phyloP scores from a whole-genome alignment of 2,329 filamentous ascomycete genomes.

The Blastomyces gilchristii region DNA sequence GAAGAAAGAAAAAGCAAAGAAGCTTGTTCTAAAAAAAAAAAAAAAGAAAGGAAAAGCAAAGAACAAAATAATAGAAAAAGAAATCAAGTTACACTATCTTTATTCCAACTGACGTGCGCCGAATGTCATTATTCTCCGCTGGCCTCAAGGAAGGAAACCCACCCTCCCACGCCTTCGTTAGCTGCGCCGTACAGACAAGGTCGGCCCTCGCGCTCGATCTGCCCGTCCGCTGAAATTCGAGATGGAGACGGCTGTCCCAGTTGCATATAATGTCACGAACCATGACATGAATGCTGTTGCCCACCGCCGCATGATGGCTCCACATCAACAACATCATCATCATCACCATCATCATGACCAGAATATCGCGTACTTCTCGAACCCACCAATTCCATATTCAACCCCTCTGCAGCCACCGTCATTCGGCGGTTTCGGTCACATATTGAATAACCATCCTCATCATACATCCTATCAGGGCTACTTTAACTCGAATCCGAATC shows the following conservation, averaged over 20 bases:
- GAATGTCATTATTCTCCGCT: slow-evolving; percentile 1
- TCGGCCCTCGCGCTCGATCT: background rate
- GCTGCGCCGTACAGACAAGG: background rate
- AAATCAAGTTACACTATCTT: slow-evolving; percentile 10
- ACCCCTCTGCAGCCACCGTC: slow-evolving; percentile 28
- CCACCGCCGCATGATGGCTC: slow-evolving; percentile 30
- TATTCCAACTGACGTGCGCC: slow-evolving; percentile 3
- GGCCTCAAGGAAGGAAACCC: background rate
- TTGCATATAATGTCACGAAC: slow-evolving; percentile 31
- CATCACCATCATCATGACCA: slow-evolving; percentile 22
- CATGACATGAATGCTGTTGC: slow-evolving; percentile 29
- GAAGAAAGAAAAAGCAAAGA: slow-evolving; percentile 6
- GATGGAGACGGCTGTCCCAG: slow-evolving; percentile 35
- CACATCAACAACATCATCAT: slow-evolving; percentile 19
- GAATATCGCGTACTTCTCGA: slow-evolving; percentile 30
- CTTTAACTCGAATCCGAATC: slow-evolving; percentile 20
- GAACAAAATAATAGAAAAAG: slow-evolving; percentile 7
- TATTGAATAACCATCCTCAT: slow-evolving; percentile 24
- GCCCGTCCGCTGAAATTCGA: slow-evolving; percentile 8
- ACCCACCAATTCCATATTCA: slow-evolving; percentile 28
- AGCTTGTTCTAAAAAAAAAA: background rate
- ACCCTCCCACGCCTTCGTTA: background rate
- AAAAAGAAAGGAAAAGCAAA: slow-evolving; percentile 2
- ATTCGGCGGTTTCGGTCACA: slow-evolving; percentile 26
- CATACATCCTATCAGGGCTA: slow-evolving; percentile 26